Evolutionary conservation across 495 filamentous ascomycete species (phyloP).

Genomic region (Rhizodiscina lignyota): DNA sequence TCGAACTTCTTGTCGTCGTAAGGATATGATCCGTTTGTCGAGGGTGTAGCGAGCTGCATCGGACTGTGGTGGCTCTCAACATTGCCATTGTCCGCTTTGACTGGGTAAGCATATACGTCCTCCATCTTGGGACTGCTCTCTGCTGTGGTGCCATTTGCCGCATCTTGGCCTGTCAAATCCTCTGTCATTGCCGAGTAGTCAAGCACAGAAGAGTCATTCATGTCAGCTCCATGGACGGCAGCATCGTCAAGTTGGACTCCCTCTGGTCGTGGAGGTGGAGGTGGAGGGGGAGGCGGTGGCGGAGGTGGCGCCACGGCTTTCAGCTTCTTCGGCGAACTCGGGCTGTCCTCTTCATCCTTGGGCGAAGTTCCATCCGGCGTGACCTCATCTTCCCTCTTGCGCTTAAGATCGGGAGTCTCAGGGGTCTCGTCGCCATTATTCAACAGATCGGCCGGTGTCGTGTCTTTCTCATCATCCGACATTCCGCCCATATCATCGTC

Average conservation of each 20-base stretch:
- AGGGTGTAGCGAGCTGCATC: slow-evolving; percentile 21
- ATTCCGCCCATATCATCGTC: slow-evolving; percentile 31
- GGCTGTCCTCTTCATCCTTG: slow-evolving; percentile 14
- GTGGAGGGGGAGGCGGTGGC: slow-evolving; percentile 30
- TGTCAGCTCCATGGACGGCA: slow-evolving; percentile 5
- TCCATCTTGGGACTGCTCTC: no score
- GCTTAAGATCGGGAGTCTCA: slow-evolving; percentile 34
- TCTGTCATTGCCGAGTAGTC: no score
- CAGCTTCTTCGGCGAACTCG: slow-evolving; percentile 20
- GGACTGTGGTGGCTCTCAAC: slow-evolving; percentile 4
- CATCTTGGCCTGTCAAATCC: slow-evolving; percentile 3
- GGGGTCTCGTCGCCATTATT: slow-evolving; percentile 21
- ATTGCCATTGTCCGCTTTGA: slow-evolving; percentile 1
- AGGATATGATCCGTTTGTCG: slow-evolving; percentile 12
- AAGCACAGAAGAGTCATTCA: no score
- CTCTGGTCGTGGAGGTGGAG: slow-evolving; percentile 20
- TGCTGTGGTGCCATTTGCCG: slow-evolving; percentile 8
- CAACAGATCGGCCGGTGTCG: no score
- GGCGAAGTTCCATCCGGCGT: slow-evolving; percentile 13
- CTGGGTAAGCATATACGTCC: slow-evolving; percentile 1
- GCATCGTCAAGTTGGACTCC: no score
- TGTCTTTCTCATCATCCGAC: slow-evolving; percentile 36
- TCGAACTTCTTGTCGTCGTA: no score
- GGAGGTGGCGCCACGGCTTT: slow-evolving; percentile 19
- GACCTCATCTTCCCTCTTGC: slow-evolving; percentile 35